Percentiles rank a stretch among this genome's conserved stretches.
These are phyloP conservation scores for Hyaloscypha variabilis DNA, from an alignment of 495 filamentous ascomycete species.

Conservation along the genomic window DNA sequence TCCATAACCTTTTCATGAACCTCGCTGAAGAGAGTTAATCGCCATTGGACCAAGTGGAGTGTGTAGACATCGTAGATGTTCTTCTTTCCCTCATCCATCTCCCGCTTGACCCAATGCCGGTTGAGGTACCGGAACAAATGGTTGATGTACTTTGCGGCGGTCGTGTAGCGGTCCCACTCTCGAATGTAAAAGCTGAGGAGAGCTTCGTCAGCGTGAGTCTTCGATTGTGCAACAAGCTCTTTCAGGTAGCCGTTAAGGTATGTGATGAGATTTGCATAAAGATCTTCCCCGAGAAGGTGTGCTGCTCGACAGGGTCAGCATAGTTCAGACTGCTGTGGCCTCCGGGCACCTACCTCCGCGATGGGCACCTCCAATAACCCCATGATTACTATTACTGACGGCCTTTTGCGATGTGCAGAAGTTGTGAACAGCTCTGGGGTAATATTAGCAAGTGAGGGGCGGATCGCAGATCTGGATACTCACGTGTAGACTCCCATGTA, in stretches of 20 bases:
- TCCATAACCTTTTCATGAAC: constrained; percentile 91
- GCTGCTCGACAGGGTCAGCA: constrained; percentile 46
- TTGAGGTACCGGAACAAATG: constrained; percentile 98
- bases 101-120: constrained; percentile 97
- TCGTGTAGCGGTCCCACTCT: constrained; percentile 95
- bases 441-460: constrained; percentile 28
- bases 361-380: constrained; percentile 60
- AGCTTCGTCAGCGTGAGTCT: constrained; percentile 83
- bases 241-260: constrained; percentile 80
- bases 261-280: constrained; percentile 85
- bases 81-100: constrained; percentile 99
- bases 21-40: constrained; percentile 80
- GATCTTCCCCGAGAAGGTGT: constrained; percentile 92
- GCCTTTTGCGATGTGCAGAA: constrained; percentile 99
- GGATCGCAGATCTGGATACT: constrained; percentile 32
- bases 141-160: constrained; percentile 93
- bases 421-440: constrained; percentile 87
- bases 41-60: constrained; percentile 93
- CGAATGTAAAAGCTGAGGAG: constrained; percentile 93
- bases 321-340: constrained; percentile 33
- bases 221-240: constrained; percentile 66
- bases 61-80: constrained; percentile 98
- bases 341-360: constrained; percentile 67
- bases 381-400: constrained; percentile 47
- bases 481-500: constrained; percentile 99